A percentile compares a stretch with the other conserved stretches of the same genome.
These are phyloP conservation scores for Cercospora sesami DNA, from an alignment of 2,329 filamentous ascomycete species.

Conservation along the genomic window DNA sequence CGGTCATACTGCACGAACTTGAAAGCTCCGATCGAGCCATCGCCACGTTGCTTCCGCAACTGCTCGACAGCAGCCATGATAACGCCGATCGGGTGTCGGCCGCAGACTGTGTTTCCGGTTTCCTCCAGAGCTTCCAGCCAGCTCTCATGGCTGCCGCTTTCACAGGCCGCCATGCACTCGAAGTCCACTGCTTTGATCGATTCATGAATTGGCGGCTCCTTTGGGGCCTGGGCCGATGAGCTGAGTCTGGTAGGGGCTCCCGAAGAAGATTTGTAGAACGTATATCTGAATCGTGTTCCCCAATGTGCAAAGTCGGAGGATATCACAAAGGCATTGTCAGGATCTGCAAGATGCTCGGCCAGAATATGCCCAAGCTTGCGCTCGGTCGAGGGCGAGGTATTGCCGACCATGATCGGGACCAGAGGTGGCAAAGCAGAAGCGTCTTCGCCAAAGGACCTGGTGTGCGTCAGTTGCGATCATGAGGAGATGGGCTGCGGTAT, in stretches of 20 bases:
- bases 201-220: conserved; percentile 68
- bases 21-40: conserved; percentile 51
- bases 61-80: conserved; percentile 83
- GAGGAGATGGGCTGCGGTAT: neutral
- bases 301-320: conserved; percentile 98
- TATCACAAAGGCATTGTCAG: conserved; percentile 77
- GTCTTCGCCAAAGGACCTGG: conserved; percentile 38
- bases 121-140: conserved; percentile 69
- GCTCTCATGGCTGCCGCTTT: conserved; percentile 67
- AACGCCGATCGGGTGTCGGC: conserved; percentile 90
- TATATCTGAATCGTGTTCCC: conserved; percentile 82
- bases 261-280: conserved; percentile 65
- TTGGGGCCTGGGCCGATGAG: conserved; percentile 46
- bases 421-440: conserved; percentile 67
- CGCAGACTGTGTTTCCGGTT: conserved; percentile 91
- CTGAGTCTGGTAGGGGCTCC: conserved; percentile 45
- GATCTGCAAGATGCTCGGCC: conserved; percentile 73
- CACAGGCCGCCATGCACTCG: conserved; percentile 79
- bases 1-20: conserved; percentile 83
- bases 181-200: conserved; percentile 80
- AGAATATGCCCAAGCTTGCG: conserved; percentile 68
- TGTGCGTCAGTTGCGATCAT: conserved; percentile 8
- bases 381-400: conserved; percentile 66
- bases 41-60: conserved; percentile 43
- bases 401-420: conserved; percentile 83